phyloP scores from a whole-genome alignment of 257 asterid species.

The Plantago major region DNA sequence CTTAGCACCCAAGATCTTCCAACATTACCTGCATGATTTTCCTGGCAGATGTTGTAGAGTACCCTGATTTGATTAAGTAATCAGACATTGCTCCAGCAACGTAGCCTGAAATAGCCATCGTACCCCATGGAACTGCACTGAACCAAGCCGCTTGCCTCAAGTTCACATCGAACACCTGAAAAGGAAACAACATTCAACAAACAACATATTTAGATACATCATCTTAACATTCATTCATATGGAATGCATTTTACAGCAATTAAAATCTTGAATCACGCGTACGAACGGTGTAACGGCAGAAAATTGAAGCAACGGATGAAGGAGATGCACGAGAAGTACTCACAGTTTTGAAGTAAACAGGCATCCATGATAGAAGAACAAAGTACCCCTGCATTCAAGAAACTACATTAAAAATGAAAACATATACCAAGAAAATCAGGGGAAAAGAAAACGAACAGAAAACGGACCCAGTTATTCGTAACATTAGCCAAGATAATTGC shows the following conservation, averaged over 20 bases:
- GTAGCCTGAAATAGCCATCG: constrained; percentile 96
- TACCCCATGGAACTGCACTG: constrained; percentile 98
- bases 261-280: too few relatives aligned
- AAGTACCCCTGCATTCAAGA: constrained; percentile 82
- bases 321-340: too few relatives aligned
- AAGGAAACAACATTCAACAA: too few relatives aligned
- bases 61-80: constrained; percentile 56
- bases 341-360: constrained; percentile 90
- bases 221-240: too few relatives aligned
- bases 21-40: constrained; percentile 83
- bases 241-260: too few relatives aligned
- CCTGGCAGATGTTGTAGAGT: constrained; percentile 65
- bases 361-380: constrained; percentile 99
- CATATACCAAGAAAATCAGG: background rate
- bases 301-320: too few relatives aligned
- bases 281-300: too few relatives aligned
- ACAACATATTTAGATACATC: too few relatives aligned
- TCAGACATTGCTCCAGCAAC: constrained; percentile 83
- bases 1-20: too few relatives aligned
- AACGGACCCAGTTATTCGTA: constrained; percentile 80
- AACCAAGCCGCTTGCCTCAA: constrained; percentile 99
- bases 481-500: constrained; percentile 84
- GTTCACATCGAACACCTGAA: constrained; percentile 78
- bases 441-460: background rate
- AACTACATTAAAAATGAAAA: background rate